phyloP scores from a whole-genome alignment of 495 filamentous ascomycete species.

The Jackrogersella multiformis region DNA sequence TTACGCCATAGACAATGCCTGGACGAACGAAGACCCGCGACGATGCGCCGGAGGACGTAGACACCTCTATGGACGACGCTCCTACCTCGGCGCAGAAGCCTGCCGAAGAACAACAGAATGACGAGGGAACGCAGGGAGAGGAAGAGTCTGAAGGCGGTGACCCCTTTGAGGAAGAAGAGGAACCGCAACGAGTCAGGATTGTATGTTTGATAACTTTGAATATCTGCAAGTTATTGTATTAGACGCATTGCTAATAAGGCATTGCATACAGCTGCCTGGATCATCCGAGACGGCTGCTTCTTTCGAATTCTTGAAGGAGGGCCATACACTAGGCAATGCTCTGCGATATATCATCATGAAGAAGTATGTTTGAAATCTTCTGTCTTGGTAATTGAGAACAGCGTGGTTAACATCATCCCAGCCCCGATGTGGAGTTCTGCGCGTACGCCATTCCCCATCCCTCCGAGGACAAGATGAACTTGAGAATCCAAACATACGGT shows the following conservation, averaged over 20 bases:
- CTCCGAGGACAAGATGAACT: conserved; percentile 93
- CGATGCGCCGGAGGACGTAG: conserved; percentile 45
- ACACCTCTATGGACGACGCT: conserved; percentile 65
- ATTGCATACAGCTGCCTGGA: conserved; percentile 67
- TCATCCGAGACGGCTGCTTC: conserved; percentile 71
- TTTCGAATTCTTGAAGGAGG: conserved; percentile 91
- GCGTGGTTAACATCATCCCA: conserved; percentile 46
- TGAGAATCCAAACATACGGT: conserved; percentile 97
- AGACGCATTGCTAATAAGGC: conserved; percentile 12
- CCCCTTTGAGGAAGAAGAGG: conserved; percentile 50
- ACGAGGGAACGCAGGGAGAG: conserved; percentile 54
- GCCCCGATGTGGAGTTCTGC: conserved; percentile 95
- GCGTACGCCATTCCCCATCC: conserved; percentile 98
- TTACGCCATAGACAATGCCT: conserved; percentile 40
- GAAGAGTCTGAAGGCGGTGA: conserved; percentile 55
- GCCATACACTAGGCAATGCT: conserved; percentile 95
- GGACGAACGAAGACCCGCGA: conserved; percentile 45
- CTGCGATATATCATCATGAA: conserved; percentile 97
- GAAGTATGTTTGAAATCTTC: conserved; percentile 69
- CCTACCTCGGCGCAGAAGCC: conserved; percentile 48
- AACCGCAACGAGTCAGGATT: conserved; percentile 65
- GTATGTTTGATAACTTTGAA: conserved; percentile 56
- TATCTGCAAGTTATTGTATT: neutral
- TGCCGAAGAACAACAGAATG: conserved; percentile 42
- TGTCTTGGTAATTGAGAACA: neutral